Evolutionary conservation across 495 filamentous ascomycete species (phyloP).

Genomic region (Aspergillus wentii): DNA sequence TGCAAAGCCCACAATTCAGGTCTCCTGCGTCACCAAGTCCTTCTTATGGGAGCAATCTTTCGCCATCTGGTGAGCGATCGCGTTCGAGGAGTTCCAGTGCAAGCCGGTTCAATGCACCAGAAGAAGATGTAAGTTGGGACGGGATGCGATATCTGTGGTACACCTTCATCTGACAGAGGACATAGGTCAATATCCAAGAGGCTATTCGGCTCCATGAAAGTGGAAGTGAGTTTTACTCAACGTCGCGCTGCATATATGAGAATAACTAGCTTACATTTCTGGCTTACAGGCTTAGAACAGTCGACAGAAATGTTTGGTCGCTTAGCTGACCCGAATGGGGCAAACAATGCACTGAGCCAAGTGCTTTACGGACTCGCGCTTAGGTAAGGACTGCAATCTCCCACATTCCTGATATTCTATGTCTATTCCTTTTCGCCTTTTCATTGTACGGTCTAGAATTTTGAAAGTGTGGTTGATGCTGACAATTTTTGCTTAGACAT

Average conservation of each 20-base stretch:
- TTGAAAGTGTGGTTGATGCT: no score
- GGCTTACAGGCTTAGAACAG: constrained; percentile 39
- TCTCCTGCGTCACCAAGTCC: constrained; percentile 15
- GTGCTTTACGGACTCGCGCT: constrained; percentile 94
- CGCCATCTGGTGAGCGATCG: constrained; percentile 10
- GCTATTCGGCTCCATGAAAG: constrained; percentile 92
- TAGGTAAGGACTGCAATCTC: constrained; percentile 53
- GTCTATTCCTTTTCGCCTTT: background rate
- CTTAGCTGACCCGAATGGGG: constrained; percentile 78
- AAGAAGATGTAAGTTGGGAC: constrained; percentile 41
- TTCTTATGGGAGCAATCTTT: no score
- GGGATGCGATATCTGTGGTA: no score
- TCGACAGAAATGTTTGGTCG: constrained; percentile 84
- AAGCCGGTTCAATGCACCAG: constrained; percentile 29
- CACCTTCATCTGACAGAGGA: no score
- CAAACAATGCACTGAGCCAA: constrained; percentile 90
- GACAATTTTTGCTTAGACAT: no score
- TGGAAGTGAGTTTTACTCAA: constrained; percentile 48
- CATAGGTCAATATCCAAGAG: constrained; percentile 80
- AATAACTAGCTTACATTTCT: constrained; percentile 3
- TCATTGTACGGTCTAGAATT: background rate
- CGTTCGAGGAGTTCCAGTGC: constrained; percentile 30
- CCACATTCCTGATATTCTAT: constrained; percentile 2
- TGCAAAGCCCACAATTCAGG: constrained; percentile 52
- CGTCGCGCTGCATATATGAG: background rate